Conservation (phyloP, 2,329 filamentous ascomycete species). For the Domatiomyces globalis region DNA sequence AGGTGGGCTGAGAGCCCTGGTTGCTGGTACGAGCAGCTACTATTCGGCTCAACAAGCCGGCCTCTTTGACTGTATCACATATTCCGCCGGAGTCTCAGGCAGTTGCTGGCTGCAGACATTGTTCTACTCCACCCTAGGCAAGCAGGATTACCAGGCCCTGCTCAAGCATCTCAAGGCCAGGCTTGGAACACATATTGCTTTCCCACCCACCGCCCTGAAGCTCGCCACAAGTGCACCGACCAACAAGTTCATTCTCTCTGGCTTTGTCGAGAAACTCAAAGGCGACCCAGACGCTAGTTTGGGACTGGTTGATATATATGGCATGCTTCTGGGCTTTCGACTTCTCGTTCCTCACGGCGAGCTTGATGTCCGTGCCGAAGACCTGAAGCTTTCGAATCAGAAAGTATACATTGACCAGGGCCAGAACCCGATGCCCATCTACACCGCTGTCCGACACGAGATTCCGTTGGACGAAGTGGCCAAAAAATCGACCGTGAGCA, state of each 20-base stretch:
- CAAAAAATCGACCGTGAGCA: slow-evolving; percentile 22
- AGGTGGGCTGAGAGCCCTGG: slow-evolving; percentile 74
- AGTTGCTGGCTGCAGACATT: slow-evolving; percentile 90
- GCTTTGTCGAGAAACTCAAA: slow-evolving; percentile 80
- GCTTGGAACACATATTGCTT: slow-evolving; percentile 78
- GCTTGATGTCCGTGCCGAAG: slow-evolving; percentile 56
- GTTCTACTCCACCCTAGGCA: slow-evolving; percentile 66
- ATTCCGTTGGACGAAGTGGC: slow-evolving; percentile 53
- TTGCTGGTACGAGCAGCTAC: slow-evolving; percentile 79
- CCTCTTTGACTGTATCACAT: slow-evolving; percentile 84
- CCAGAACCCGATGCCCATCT: slow-evolving; percentile 78
- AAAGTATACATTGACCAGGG: slow-evolving; percentile 60
- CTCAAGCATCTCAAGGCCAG: slow-evolving; percentile 77
- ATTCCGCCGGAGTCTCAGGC: slow-evolving; percentile 88
- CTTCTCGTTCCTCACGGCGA: slow-evolving; percentile 79
- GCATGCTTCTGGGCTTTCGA: slow-evolving; percentile 67
- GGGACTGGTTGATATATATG: slow-evolving; percentile 87
- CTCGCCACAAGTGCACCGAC: slow-evolving; percentile 78
- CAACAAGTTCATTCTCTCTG: slow-evolving; percentile 78
- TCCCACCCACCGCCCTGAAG: slow-evolving; percentile 69
- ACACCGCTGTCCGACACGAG: slow-evolving; percentile 88
- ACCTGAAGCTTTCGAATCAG: slow-evolving; percentile 88
- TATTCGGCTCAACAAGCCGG: slow-evolving; percentile 73
- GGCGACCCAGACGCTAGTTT: slow-evolving; percentile 68
- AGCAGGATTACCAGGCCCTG: slow-evolving; percentile 52